phyloP scores from a whole-genome alignment of 2,329 filamentous ascomycete genomes.

The Stemphylium vesicarium region DNA sequence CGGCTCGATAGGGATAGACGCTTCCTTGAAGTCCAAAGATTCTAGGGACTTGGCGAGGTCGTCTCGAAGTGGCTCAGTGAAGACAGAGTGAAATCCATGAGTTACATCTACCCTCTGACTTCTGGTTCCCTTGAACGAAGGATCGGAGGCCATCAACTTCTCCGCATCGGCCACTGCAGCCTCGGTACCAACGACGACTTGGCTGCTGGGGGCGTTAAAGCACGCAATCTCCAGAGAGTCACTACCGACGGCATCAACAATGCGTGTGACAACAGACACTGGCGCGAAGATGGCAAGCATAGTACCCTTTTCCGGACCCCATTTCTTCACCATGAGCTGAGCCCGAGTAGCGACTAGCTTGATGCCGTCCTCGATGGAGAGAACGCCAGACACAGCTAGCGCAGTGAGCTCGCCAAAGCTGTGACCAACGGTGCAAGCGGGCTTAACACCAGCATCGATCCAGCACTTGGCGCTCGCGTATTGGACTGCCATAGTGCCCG shows the following conservation, averaged over 20 bases:
- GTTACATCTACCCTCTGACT: constrained; percentile 35
- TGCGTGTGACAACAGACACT: constrained; percentile 3
- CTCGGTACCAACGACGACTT: constrained; percentile 48
- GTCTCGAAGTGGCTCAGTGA: constrained; percentile 37
- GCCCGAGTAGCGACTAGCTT: constrained; percentile 47
- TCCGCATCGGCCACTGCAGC: constrained; percentile 20
- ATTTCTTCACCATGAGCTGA: constrained; percentile 23
- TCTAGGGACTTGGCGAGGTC: constrained; percentile 10
- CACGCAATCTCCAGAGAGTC: constrained; percentile 52
- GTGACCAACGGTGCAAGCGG: constrained; percentile 29
- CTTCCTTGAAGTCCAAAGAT: constrained; percentile 2
- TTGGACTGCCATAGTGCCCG: constrained; percentile 24
- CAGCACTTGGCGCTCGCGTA: constrained; percentile 29
- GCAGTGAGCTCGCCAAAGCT: constrained; percentile 52
- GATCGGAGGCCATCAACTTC: constrained; percentile 14
- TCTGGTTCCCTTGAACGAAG: neutral
- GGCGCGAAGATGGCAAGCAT: constrained; percentile 19
- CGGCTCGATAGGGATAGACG: constrained; percentile 11
- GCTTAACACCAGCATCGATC: constrained; percentile 24
- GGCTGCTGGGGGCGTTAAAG: constrained; percentile 45
- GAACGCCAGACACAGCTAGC: constrained; percentile 44
- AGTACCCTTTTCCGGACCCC: neutral
- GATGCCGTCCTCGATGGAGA: constrained; percentile 44
- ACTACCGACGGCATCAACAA: constrained; percentile 2
- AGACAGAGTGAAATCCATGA: constrained; percentile 39